Conservation (phyloP, 805 yeast genomes). For the Grigorovia humatica region DNA sequence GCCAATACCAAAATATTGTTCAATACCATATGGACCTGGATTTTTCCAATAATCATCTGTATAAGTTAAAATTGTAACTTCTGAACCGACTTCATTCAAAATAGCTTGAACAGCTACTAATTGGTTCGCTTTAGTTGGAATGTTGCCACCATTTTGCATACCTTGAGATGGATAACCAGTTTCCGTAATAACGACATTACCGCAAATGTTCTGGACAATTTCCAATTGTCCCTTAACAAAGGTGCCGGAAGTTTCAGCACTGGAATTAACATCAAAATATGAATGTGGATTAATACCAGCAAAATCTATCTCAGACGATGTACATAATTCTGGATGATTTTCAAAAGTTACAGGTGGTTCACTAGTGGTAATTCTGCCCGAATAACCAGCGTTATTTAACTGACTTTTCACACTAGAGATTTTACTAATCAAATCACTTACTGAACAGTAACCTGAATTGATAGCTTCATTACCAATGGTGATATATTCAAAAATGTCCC, state of each 20-base stretch:
- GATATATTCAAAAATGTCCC: constrained; percentile 68
- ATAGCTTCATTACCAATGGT: constrained; percentile 89
- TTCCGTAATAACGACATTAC: constrained; percentile 56
- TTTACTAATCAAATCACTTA: constrained; percentile 51
- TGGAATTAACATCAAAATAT: constrained; percentile 55
- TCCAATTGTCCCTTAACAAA: constrained; percentile 56
- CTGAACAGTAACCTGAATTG: constrained; percentile 49
- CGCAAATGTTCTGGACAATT: constrained; percentile 47
- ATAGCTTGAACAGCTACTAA: constrained; percentile 54
- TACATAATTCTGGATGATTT: constrained; percentile 57
- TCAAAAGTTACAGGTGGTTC: constrained; percentile 79
- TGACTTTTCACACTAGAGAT: constrained; percentile 51
- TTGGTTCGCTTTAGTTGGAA: constrained; percentile 66
- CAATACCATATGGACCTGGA: constrained; percentile 78
- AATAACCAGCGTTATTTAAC: constrained; percentile 60
- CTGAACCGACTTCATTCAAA: constrained; percentile 44
- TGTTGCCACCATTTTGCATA: constrained; percentile 55
- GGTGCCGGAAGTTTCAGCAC: constrained; percentile 60
- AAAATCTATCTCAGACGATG: constrained; percentile 58
- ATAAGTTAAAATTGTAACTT: constrained; percentile 67
- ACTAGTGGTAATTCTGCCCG: constrained; percentile 69
- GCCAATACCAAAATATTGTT: constrained; percentile 73
- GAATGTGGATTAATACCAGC: constrained; percentile 84
- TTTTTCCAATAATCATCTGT: constrained; percentile 78
- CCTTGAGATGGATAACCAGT: constrained; percentile 87